Conservation (phyloP, 495 filamentous ascomycete species). For the Aspergillus sclerotioniger region DNA sequence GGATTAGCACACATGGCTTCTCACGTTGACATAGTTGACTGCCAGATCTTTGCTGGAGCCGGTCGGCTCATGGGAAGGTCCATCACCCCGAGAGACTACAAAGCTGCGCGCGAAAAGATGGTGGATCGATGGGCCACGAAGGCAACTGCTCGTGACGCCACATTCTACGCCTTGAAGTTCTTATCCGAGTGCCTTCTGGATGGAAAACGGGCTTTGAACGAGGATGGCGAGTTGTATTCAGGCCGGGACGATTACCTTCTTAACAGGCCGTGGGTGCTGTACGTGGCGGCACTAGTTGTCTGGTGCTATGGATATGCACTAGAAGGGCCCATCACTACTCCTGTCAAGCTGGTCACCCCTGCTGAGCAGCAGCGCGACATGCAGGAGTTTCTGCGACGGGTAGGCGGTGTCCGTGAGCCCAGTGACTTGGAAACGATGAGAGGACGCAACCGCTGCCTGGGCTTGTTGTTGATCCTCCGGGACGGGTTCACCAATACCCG, state of each 20-base stretch:
- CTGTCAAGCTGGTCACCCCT: conserved; percentile 51
- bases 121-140: conserved; percentile 87
- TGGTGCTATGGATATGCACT: conserved; percentile 95
- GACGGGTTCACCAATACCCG: conserved; percentile 77
- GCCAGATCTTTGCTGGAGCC: conserved; percentile 91
- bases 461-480: conserved; percentile 77
- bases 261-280: conserved; percentile 96
- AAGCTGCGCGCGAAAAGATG: conserved; percentile 78
- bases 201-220: conserved; percentile 28
- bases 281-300: conserved; percentile 86
- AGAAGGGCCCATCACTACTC: conserved; percentile 66
- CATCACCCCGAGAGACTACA: conserved; percentile 79
- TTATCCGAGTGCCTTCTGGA: conserved; percentile 74
- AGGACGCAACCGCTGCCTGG: conserved; percentile 79
- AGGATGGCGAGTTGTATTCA: conserved; percentile 53
- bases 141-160: conserved; percentile 87
- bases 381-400: conserved; percentile 69
- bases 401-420: conserved; percentile 74
- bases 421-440: conserved; percentile 74
- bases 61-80: conserved; percentile 79
- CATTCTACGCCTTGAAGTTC: conserved; percentile 90
- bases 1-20: conserved; percentile 97
- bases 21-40: conserved; percentile 96
- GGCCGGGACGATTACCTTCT: conserved; percentile 87
- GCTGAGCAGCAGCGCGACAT: conserved; percentile 74